Percentiles rank a stretch among this genome's conserved stretches.
phyloP scores from a whole-genome alignment of 345 rosid genomes.

The Populus simonii region DNA sequence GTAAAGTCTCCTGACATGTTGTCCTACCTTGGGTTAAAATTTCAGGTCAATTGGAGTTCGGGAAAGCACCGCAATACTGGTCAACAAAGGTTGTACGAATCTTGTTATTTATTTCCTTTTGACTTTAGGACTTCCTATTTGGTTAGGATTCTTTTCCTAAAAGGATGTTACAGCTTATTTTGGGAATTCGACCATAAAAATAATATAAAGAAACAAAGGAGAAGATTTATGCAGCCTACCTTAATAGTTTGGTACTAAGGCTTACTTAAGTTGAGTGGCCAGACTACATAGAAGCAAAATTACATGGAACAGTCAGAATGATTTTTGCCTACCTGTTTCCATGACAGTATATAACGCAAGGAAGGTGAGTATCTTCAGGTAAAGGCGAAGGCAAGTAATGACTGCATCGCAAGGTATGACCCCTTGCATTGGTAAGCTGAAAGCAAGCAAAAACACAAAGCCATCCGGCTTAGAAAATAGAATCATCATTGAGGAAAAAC shows the following conservation, averaged over 20 bases:
- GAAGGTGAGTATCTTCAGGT: slow-evolving; percentile 30
- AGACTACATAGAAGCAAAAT: background rate
- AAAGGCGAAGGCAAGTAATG: slow-evolving; percentile 32
- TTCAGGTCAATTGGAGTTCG: no score
- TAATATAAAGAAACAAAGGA: background rate
- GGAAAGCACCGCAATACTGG: no score
- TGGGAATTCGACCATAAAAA: background rate
- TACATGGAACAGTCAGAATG: background rate
- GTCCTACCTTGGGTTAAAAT: no score
- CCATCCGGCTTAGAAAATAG: no score
- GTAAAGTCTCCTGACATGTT: no score
- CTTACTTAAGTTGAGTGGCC: background rate
- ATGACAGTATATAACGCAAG: slow-evolving; percentile 37
- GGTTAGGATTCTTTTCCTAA: no score
- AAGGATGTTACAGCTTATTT: no score
- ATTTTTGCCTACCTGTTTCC: slow-evolving; percentile 27
- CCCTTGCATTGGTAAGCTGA: slow-evolving; percentile 34
- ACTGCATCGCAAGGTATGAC: slow-evolving; percentile 26
- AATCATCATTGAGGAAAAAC: no score
- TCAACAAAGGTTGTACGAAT: no score
- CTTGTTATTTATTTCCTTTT: no score
- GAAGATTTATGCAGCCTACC: background rate
- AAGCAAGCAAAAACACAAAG: background rate
- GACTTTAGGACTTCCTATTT: no score
- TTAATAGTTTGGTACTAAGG: background rate